phyloP scores from a whole-genome alignment of 306 rosid genomes.

The Oemleria cerasiformis region DNA sequence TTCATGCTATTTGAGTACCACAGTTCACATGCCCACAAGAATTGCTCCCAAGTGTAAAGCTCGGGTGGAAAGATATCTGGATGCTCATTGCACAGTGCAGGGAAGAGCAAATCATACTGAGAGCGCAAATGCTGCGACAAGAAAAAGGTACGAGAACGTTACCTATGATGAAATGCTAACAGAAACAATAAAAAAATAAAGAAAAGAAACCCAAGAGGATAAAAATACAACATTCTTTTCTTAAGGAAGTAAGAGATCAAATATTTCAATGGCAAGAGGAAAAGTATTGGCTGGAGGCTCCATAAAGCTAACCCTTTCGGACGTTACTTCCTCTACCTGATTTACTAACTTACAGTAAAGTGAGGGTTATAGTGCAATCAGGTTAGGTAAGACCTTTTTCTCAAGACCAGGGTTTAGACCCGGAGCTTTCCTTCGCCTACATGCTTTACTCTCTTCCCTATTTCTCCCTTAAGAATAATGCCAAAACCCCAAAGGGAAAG shows the following conservation, averaged over 20 bases:
- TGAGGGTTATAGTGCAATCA: neutral
- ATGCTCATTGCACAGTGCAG: constrained; percentile 48
- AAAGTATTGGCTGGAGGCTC: too few species aligned
- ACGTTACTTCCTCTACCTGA: neutral
- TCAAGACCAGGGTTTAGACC: neutral
- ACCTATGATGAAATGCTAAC: neutral
- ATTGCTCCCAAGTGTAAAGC: constrained; percentile 75
- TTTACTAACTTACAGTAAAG: neutral
- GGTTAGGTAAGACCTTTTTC: neutral
- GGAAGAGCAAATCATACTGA: constrained; percentile 67
- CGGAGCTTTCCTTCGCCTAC: too few species aligned
- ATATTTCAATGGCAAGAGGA: too few species aligned
- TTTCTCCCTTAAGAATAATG: too few species aligned
- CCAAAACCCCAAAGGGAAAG: too few species aligned
- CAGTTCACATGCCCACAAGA: constrained; percentile 96
- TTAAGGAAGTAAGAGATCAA: too few species aligned
- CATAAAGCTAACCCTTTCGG: neutral
- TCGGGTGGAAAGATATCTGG: constrained; percentile 73
- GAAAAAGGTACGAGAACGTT: constrained; percentile 1
- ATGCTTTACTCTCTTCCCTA: too few species aligned
- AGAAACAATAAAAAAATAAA: too few species aligned
- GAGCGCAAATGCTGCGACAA: constrained; percentile 66
- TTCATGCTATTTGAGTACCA: constrained; percentile 95
- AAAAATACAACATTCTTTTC: too few species aligned
- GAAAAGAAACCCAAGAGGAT: too few species aligned